Conservation (phyloP, 441 rosid genomes). For the Pelargonium australe region DNA sequence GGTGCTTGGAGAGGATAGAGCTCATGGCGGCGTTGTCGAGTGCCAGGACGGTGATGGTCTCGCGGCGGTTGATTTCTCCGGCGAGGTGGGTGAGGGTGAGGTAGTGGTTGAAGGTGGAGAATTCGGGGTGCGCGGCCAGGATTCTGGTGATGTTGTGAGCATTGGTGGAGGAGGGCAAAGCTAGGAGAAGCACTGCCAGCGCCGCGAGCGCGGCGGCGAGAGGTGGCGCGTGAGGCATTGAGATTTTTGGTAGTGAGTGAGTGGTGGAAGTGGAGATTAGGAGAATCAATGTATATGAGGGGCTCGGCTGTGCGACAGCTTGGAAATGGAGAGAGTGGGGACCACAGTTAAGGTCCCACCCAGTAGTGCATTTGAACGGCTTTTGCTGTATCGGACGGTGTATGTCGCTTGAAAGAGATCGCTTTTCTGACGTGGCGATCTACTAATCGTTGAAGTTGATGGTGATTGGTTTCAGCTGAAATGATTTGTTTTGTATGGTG, state of each 20-base stretch:
- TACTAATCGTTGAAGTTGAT: background rate
- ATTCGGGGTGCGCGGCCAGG: slow-evolving; percentile 55
- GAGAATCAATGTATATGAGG: background rate
- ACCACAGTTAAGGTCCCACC: slow-evolving; percentile 7
- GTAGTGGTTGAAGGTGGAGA: slow-evolving; percentile 95
- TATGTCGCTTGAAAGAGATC: background rate
- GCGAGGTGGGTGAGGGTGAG: slow-evolving; percentile 75
- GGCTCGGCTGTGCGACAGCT: slow-evolving; percentile 23
- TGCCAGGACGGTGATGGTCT: slow-evolving; percentile 80
- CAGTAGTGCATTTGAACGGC: too few relatives aligned
- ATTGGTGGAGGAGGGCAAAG: slow-evolving; percentile 26
- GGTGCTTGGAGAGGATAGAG: slow-evolving; percentile 49
- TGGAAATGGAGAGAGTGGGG: slow-evolving; percentile 14
- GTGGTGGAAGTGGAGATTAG: slow-evolving; percentile 11
- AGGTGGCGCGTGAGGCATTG: slow-evolving; percentile 24
- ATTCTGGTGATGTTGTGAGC: slow-evolving; percentile 75
- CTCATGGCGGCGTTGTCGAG: slow-evolving; percentile 76
- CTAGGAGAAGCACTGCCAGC: slow-evolving; percentile 21
- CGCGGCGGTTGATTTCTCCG: slow-evolving; percentile 72
- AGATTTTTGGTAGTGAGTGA: background rate
- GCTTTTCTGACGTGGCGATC: background rate
- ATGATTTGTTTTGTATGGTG: background rate
- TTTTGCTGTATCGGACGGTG: too few relatives aligned
- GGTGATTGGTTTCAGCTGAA: background rate
- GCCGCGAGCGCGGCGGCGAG: slow-evolving; percentile 13